Base-by-base conservation (phyloP, 371 early-diverging fungal genomes). In the Umbelopsis sp. region DNA sequence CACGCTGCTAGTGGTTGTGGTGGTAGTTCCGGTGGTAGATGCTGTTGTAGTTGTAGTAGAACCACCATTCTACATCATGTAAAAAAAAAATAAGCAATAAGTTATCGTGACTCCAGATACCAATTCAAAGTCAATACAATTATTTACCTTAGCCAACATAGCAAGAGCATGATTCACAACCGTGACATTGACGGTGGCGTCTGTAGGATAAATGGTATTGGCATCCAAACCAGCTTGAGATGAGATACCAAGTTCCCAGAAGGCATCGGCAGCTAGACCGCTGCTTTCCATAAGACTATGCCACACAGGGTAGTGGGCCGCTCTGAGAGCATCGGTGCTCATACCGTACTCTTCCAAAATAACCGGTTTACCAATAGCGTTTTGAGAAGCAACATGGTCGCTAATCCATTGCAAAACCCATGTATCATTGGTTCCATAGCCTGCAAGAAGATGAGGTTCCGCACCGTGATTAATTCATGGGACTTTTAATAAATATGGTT, bases 291-390 rank as follows among this genome's bases (percentile, higher is more conserved):
- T 64, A 22, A 51, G 25, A 16, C 25, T 50, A 48, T 70, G 65
- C 22, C 57, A 38, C 20, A 50, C 37, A 12, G 70, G 70, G 20
- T 48, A 66, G 41, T 70, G 37, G 25, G 12, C 38, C 22, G 41
- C 48, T 63, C 70, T 18, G 29, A 70, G 29, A 25, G 57, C 37
- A 25, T 57, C 37, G 22, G 29, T 57, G 35, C 35, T 57, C n/a
- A 37, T 24, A 44, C 75, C 76, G 29, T 69, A 76, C 50, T 76
- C 76, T 24, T 70, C 76, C 41, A 75, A 57, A 45, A 74, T 48
- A 8, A 76, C 44, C 16, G 76, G 76, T 53, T 76, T 76, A 41
- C 66, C 66, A 37, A 75, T 46, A 18, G 44, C n/a, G 22, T 76
- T 48, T 6, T 52, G 70, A 12, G 67, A 50, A 24, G 50, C 37